Evolutionary conservation across 345 rosid genomes (phyloP).

Genomic region (Syzygium jambos): DNA sequence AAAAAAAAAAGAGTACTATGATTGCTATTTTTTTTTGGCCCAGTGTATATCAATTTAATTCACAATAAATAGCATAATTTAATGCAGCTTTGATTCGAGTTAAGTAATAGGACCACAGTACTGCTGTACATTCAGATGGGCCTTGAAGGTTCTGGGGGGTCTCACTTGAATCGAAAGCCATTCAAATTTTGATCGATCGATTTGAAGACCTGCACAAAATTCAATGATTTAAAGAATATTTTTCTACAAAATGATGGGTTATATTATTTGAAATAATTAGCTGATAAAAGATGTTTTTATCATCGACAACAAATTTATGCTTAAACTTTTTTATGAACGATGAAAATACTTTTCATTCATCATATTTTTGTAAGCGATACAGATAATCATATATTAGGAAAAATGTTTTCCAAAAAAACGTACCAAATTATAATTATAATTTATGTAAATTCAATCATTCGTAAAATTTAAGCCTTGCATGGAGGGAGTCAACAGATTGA

Average conservation of each 20-base stretch:
- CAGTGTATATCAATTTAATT: neutral
- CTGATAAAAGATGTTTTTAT: neutral
- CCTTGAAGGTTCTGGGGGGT: neutral
- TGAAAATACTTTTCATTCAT: neutral
- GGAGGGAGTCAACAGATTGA: neutral
- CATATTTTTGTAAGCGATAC: too few relatives aligned
- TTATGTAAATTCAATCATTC: neutral
- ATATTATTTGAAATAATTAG: neutral
- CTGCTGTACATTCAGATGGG: neutral
- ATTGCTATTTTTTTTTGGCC: neutral
- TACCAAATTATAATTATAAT: neutral
- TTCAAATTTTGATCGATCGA: neutral
- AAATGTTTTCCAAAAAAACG: neutral
- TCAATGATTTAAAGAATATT: neutral
- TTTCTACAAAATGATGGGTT: neutral
- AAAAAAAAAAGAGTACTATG: neutral
- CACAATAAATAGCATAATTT: neutral
- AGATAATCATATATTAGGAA: neutral
- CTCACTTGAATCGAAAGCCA: neutral
- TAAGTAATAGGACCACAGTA: neutral
- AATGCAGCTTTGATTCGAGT: neutral
- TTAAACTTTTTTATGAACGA: too few relatives aligned
- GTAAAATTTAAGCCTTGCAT: neutral
- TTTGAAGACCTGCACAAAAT: neutral
- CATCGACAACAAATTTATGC: neutral